Evolutionary conservation across 1,139 yeast species (phyloP).

Genomic region (Candida sanyaensis): DNA sequence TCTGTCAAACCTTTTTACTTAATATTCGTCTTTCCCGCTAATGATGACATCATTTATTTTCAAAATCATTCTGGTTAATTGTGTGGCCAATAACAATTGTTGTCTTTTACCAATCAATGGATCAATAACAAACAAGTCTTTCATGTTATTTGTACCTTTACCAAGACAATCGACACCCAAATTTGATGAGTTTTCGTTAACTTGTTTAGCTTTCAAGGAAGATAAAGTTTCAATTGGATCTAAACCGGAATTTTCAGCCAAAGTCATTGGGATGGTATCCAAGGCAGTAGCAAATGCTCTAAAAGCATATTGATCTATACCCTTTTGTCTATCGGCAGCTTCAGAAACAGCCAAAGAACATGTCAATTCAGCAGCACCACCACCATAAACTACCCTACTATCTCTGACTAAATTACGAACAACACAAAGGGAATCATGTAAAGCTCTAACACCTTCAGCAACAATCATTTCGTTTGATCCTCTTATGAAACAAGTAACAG

Average conservation of each 20-base stretch:
- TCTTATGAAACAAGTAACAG: conserved; percentile 91
- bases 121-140: conserved; percentile 90
- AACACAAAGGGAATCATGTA: conserved; percentile 96
- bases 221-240: conserved; percentile 92
- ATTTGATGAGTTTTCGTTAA: conserved; percentile 65
- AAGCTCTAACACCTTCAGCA: conserved; percentile 94
- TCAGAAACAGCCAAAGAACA: conserved; percentile 90
- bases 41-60: conserved; percentile 96
- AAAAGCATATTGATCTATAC: conserved; percentile 97
- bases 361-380: conserved; percentile 96
- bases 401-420: conserved; percentile 94
- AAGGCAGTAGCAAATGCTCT: conserved; percentile 91
- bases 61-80: conserved; percentile 94
- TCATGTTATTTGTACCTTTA: conserved; percentile 86
- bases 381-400: conserved; percentile 94
- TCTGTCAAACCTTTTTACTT: background rate
- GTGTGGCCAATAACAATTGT: conserved; percentile 93
- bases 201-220: conserved; percentile 79
- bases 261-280: conserved; percentile 89
- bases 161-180: conserved; percentile 96
- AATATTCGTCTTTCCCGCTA: conserved; percentile 82
- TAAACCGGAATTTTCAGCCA: conserved; percentile 96
- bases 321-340: conserved; percentile 90
- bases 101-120: conserved; percentile 97
- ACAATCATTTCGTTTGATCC: conserved; percentile 98